Evolutionary conservation across 2,329 filamentous ascomycete species (phyloP).

Genomic region (Pseudopyricularia javanii): DNA sequence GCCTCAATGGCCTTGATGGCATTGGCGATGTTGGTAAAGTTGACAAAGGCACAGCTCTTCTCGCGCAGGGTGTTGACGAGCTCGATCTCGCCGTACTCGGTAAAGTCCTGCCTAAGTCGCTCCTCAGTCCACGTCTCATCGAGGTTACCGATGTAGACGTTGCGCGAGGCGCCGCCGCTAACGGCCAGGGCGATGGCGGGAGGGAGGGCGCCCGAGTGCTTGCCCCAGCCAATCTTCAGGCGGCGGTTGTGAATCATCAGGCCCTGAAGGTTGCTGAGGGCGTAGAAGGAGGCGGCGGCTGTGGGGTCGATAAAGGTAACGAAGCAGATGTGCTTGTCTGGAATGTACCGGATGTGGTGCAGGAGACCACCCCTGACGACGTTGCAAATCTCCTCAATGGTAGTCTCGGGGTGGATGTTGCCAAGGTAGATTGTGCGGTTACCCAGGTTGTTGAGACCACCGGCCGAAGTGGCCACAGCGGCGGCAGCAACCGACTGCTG

Average conservation of each 20-base stretch:
- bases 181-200: conserved; percentile 93
- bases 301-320: conserved; percentile 99
- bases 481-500: conserved; percentile 97
- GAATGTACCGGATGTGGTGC: conserved; percentile 97
- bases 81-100: conserved; percentile 95
- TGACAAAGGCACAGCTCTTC: conserved; percentile 99
- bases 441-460: conserved; percentile 92
- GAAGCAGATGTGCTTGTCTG: conserved; percentile 99
- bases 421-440: conserved; percentile 97
- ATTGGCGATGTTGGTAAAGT: conserved; percentile 99
- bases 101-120: conserved; percentile 87
- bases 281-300: conserved; percentile 94
- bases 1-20: conserved; percentile 99
- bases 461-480: conserved; percentile 89
- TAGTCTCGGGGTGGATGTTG: conserved; percentile 98
- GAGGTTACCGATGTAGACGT: conserved; percentile 95
- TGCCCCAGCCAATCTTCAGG: conserved; percentile 98
- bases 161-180: conserved; percentile 91
- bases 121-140: conserved; percentile 98
- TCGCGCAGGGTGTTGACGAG: conserved; percentile 91
- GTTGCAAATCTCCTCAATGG: conserved; percentile 98
- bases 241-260: conserved; percentile 98
- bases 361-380: conserved; percentile 90
- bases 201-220: conserved; percentile 92
- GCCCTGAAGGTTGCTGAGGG: conserved; percentile 90